Evolutionary conservation across 2,329 filamentous ascomycete genomes (phyloP), one percentile per base, ranked within the genome.

Genomic region (Fusarium devonianum): DNA sequence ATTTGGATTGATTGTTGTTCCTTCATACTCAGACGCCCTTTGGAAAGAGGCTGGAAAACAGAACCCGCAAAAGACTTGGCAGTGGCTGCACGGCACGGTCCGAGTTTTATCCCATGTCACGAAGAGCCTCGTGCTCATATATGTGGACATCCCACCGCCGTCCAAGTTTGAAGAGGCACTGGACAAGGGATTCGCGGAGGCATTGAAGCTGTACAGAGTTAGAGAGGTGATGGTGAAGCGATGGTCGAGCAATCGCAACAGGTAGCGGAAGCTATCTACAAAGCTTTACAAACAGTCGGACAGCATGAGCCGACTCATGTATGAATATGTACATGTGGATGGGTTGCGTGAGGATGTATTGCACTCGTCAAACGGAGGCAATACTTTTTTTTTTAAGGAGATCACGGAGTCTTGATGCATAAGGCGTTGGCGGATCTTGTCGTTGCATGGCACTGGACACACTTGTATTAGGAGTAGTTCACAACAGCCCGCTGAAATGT

Each of bases 81-180:
- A 87, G 65, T 92, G 89, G 89, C 76, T 97, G 39, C 93, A 97
- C 73, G 88, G 90, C 34, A 82, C 96, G 33, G 95, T 96, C 59
- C 84, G 94, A 7, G 92, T 97, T 12, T 85, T 97, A 63, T 87
- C 87, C 1, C 90, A 96, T 64, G 94, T 96, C 5, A 84, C 88
- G 68, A 99, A 99, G 79, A 96, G 86, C 37, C 71, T 99, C 60
- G 86, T 97, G 26, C 70, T 99, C 22, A 87, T 89, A 29, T 99
- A 97, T 67, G 92, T 99, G 10, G 92, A 97, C 58, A 80, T 99
- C 5, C 94, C 94, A 2, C 80, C 87, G 4, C 88, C 90, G 2
- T 65, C 77, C 12, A 73, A 75, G 35, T 73, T 76, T 19, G 69
- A 75, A 3, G 70, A 71, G 25, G 76, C 76, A 12, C 64, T 75